Evolutionary conservation across 352 stramenopile genomes (phyloP).

Genomic region (Globisporangium paroecandrum): DNA sequence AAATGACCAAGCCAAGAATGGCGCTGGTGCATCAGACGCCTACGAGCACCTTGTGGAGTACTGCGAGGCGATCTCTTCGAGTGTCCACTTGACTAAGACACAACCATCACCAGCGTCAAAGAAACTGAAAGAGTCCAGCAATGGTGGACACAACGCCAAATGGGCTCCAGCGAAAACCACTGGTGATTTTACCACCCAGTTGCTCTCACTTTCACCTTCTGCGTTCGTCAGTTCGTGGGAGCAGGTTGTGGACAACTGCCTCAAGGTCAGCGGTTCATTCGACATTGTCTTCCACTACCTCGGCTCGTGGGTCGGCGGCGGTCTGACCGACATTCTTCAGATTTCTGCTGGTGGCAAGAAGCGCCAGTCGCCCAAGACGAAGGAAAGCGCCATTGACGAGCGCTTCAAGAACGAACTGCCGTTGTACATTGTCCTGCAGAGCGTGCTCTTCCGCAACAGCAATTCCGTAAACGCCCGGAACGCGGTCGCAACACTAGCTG

Average conservation of each 20-base stretch:
- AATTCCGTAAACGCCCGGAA: neutral
- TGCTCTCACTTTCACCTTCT: constrained; percentile 21
- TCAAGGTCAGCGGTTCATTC: constrained; percentile 28
- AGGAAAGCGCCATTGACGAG: constrained; percentile 7
- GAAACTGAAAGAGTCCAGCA: constrained; percentile 10
- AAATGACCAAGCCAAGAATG: neutral
- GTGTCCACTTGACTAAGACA: neutral
- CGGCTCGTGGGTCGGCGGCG: constrained; percentile 33
- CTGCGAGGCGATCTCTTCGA: constrained; percentile 18
- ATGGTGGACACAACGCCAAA: neutral
- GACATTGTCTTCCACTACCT: constrained; percentile 50
- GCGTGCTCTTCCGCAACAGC: constrained; percentile 13
- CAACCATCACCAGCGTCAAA: neutral
- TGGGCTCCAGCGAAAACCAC: constrained; percentile 10
- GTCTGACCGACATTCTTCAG: constrained; percentile 28
- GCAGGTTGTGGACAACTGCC: constrained; percentile 34
- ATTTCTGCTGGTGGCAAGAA: constrained; percentile 1
- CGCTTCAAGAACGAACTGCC: constrained; percentile 17
- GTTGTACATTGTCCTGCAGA: constrained; percentile 18
- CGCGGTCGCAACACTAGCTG: neutral
- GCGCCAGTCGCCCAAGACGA: constrained; percentile 13
- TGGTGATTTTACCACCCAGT: constrained; percentile 12
- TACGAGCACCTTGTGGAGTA: constrained; percentile 36
- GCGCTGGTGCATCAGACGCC: constrained; percentile 19
- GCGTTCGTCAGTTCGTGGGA: constrained; percentile 34